Conservation (phyloP, 2,329 filamentous ascomycete species). For the Fusarium nisikadoi region DNA sequence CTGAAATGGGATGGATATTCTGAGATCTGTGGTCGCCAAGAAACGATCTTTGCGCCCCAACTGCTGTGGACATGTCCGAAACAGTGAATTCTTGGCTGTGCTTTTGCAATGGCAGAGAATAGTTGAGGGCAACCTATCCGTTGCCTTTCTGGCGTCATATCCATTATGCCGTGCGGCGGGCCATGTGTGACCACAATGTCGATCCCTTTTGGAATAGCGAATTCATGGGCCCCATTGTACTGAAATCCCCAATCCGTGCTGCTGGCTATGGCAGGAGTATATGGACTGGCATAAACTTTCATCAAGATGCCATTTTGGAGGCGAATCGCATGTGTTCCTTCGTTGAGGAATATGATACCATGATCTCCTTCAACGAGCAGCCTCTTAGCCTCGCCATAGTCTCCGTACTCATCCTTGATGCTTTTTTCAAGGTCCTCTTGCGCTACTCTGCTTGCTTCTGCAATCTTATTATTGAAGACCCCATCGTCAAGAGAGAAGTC, state of each 20-base stretch:
- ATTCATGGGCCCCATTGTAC: constrained; percentile 48
- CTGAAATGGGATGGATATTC: constrained; percentile 56
- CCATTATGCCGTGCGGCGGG: constrained; percentile 54
- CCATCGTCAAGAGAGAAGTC: constrained; percentile 56
- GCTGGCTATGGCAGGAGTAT: constrained; percentile 52
- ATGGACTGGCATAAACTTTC: constrained; percentile 58
- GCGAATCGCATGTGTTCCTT: constrained; percentile 54
- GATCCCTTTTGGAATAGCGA: constrained; percentile 37
- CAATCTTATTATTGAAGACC: constrained; percentile 48
- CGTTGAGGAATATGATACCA: constrained; percentile 55
- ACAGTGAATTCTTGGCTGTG: constrained; percentile 50
- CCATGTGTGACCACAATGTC: constrained; percentile 52
- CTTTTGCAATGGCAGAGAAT: constrained; percentile 44
- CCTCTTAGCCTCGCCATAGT: constrained; percentile 48
- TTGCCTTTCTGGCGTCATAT: constrained; percentile 46
- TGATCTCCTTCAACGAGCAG: constrained; percentile 41
- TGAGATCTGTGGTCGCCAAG: constrained; percentile 53
- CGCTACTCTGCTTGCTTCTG: constrained; percentile 19
- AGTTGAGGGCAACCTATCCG: constrained; percentile 48
- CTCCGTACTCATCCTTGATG: constrained; percentile 50
- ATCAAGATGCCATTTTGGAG: constrained; percentile 55
- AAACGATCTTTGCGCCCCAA: constrained; percentile 56
- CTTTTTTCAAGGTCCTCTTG: constrained; percentile 1
- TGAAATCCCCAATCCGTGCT: constrained; percentile 56
- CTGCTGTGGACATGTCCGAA: constrained; percentile 50